phyloP scores from a whole-genome alignment of 805 yeast genomes.

The Saccharomycopsis amapae region DNA sequence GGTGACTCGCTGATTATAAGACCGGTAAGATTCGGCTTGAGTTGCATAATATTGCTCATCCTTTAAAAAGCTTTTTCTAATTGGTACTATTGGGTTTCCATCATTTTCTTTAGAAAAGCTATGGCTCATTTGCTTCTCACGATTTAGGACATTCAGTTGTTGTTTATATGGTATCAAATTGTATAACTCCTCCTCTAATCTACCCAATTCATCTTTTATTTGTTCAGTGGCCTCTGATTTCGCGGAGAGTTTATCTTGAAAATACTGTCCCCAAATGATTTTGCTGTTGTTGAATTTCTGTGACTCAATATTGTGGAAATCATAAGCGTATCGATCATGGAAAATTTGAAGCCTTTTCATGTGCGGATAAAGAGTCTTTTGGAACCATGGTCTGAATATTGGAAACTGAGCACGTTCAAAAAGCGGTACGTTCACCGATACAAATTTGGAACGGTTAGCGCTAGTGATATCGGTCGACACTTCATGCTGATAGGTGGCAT shows the following conservation, averaged over 20 bases:
- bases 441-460: not conserved
- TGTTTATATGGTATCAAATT: constrained; percentile 2
- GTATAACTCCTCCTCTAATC: constrained; percentile 11
- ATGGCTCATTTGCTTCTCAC: no score
- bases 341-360: not conserved
- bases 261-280: constrained; percentile 14
- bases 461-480: not conserved
- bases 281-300: constrained; percentile 1
- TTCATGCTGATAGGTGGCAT: not conserved
- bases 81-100: no score
- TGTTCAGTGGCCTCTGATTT: not conserved
- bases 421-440: not conserved
- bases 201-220: constrained; percentile 4
- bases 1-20: no score
- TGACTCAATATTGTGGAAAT: constrained; percentile 5
- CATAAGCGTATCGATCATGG: constrained; percentile 4
- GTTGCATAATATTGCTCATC: no score
- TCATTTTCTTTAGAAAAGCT: no score
- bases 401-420: no score
- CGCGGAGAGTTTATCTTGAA: not conserved
- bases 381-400: constrained; percentile 4
- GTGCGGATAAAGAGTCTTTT: not conserved
- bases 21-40: no score
- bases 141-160: no score
- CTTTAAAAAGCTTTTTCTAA: no score